Base-by-base conservation (phyloP, 192 early-diverging fungal species). In the Pecoramyces ruminantium region DNA sequence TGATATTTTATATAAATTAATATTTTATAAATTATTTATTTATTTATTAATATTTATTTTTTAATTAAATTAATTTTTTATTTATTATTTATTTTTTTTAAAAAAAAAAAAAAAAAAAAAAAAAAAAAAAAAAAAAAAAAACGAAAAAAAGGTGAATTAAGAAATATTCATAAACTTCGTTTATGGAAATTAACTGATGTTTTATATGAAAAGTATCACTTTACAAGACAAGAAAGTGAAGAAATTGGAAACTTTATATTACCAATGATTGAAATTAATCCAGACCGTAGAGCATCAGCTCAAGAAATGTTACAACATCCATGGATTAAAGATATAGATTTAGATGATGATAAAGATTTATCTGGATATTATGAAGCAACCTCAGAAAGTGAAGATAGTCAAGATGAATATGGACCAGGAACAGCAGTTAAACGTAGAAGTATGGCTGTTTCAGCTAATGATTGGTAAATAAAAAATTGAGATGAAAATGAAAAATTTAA, bases 131-230 rank as follows among this genome's bases (percentile, higher is more conserved):
- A 34, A 34, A 34, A 34, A 34, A 34, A 34, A 34, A 34, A 29
- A 29, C 2, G 11, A 27, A 30, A 38, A 34, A 21, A 79, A 86
- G 85, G 86, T n/a, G 92, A 96, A 81, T 87, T 99, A 78, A 90
- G 95, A 29, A 92, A 96, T 78, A 99, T 99, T 78, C 92, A 89
- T 81, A 92, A 92, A 80, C 91, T 99, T 29, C 90, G 94, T 30
- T 88, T 91, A 81, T 97, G 95, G 92, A 85, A 88, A 51, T 85
- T 98, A 25, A 82, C 87, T 29, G 94, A 97, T 80, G 94, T 98
- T 6, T 85, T 99, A 29, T 87, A 90, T 78, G 95, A 97, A 85
- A 97, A 99, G 84, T 97, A 98, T 84, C 86, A 90, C 77, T 95
- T 95, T 81, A 82, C 86, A 77, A 85, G 84, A 8, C 83, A 84